A percentile compares a stretch with the other conserved stretches of the same genome.
phyloP scores from a whole-genome alignment of 225 moss, liverwort and hornwort species.

The Bryoerythrophyllum caledonicum region DNA sequence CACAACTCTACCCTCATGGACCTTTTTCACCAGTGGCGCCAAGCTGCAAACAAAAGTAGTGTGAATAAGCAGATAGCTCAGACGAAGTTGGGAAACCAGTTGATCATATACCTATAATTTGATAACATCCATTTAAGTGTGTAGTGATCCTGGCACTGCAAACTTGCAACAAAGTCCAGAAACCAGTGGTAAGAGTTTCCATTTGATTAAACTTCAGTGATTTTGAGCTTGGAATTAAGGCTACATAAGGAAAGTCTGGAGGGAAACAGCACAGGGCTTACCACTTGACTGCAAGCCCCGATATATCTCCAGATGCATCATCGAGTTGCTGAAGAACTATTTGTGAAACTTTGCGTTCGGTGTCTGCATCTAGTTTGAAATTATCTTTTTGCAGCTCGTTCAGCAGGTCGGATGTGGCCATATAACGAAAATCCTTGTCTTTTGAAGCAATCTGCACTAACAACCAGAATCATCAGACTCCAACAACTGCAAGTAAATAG shows the following conservation, averaged over 20 bases:
- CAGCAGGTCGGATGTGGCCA: slow-evolving; percentile 99
- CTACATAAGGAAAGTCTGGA: background rate
- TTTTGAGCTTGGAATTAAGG: background rate
- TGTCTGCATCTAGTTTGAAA: slow-evolving; percentile 92
- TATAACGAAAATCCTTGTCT: slow-evolving; percentile 99
- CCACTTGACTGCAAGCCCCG: slow-evolving; percentile 99
- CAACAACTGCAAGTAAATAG: slow-evolving; percentile 9
- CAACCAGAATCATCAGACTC: slow-evolving; percentile 27
- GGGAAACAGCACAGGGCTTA: slow-evolving; percentile 32
- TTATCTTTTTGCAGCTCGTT: slow-evolving; percentile 98
- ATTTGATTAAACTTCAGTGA: background rate
- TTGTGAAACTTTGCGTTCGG: slow-evolving; percentile 97
- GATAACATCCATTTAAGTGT: background rate
- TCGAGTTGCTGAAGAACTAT: slow-evolving; percentile 99
- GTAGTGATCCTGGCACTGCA: background rate
- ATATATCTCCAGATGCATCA: slow-evolving; percentile 99
- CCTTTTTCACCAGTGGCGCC: slow-evolving; percentile 99
- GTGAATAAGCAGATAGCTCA: slow-evolving; percentile 18
- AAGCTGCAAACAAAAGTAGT: slow-evolving; percentile 60
- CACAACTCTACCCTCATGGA: slow-evolving; percentile 92
- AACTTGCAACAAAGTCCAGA: slow-evolving; percentile 18
- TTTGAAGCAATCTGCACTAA: slow-evolving; percentile 95
- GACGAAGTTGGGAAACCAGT: background rate
- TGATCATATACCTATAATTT: background rate
- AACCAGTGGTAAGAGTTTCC: background rate